Percentiles rank a stretch among this genome's conserved stretches.
phyloP scores from a whole-genome alignment of 371 early-diverging fungal species.

The Funneliformis caledonium region DNA sequence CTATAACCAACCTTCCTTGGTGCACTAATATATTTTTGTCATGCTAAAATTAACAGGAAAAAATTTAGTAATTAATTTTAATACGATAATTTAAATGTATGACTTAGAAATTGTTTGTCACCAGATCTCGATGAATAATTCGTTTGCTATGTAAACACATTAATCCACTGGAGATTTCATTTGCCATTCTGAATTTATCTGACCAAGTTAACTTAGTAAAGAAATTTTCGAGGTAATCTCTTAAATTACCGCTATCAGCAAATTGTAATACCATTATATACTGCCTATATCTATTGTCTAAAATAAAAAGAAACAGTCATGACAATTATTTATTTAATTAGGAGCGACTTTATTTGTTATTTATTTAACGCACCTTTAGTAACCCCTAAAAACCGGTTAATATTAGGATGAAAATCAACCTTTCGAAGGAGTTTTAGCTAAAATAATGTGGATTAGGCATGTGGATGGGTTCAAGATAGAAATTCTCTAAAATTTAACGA shows the following conservation, averaged over 20 bases:
- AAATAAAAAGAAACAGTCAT: background rate
- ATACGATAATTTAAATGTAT: background rate
- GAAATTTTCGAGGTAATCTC: background rate
- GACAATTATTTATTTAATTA: background rate
- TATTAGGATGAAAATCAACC: constrained; percentile 9
- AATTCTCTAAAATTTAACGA: too few species aligned
- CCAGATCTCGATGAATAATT: background rate
- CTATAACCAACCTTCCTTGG: constrained; percentile 9
- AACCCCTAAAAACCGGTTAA: constrained; percentile 4
- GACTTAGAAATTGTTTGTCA: background rate
- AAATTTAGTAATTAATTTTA: background rate
- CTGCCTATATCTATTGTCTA: background rate
- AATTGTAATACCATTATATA: constrained; percentile 10
- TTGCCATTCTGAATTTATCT: background rate
- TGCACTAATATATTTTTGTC: constrained; percentile 34
- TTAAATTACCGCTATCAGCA: background rate
- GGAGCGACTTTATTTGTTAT: background rate
- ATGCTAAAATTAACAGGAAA: background rate
- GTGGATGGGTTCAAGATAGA: background rate
- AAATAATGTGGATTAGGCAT: background rate
- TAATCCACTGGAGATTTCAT: background rate
- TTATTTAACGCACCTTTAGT: background rate
- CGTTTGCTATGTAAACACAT: background rate
- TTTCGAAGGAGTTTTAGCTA: background rate
- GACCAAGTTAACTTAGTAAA: background rate